Evolutionary conservation across 2,329 filamentous ascomycete species (phyloP), one percentile per base, ranked within the genome.

Genomic region (Pseudocercospora crystallina): DNA sequence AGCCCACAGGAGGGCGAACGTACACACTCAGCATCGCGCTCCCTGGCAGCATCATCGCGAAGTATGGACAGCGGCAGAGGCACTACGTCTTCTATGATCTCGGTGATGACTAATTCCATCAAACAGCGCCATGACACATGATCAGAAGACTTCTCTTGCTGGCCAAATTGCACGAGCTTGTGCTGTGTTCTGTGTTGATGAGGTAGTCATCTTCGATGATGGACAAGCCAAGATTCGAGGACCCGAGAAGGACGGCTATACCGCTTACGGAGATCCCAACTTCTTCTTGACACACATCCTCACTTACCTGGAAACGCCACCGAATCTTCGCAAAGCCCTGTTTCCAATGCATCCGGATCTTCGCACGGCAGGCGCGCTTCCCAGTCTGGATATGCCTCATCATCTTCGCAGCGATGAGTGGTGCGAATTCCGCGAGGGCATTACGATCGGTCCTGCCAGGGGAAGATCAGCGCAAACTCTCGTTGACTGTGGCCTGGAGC

Each of bases 181-280:
- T 44, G 86, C 88, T 54, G 85, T 95, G 56, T 95, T 94, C 72
- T 86, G 82, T 63, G 80, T 95, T 59, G 90, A 95, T 66, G 90
- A 95, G 71, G 79, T 95, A 29, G 78, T 95, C 43, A 75, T 95
- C 47, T 95, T 87, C 69, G 84, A 92, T 65, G 90, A 95, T 70
- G 79, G 77, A n/a, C 72, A 78, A 47, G 62, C 58, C 30, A 53
- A 48, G 12, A 61, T n/a, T 32, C 57, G 50, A 49, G 59, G 57
- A 30, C 58, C 59, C 69, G 69, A 74, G 40, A 65, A 72, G 46
- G 71, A 76, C 42, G 71, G 73, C 54, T 78, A 80, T 55, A 90
- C 86, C 1, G 87, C 84, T 56, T 87, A 84, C 65, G 76, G 82
- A 11, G 86, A 94, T 63, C 89, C 89, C 1, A 84, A 84, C 51